Base-by-base conservation (phyloP, 441 rosid genomes). In the Rhodomyrtus psidioides region DNA sequence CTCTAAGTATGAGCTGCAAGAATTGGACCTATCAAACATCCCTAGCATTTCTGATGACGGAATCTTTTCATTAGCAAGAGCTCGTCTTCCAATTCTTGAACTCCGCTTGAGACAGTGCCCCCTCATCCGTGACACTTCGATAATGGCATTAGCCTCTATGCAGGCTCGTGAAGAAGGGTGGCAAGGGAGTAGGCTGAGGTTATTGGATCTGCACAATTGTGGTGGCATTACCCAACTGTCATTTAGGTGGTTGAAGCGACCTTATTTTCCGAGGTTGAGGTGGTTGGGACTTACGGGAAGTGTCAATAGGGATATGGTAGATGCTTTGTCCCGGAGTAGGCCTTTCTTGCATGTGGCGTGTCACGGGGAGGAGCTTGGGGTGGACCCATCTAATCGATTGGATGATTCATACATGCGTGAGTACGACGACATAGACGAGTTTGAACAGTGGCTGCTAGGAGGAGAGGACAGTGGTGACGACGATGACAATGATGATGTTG, bases 141-240 rank as follows among this genome's bases (percentile, higher is more conserved):
- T 97, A 70, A 95, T 97, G 94, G 98, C 98, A 83, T 91, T 97
- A 84, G 99, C 99, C 13, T 97, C 98, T 5, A 95, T 95, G 91
- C 93, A 90, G 91, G 94, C 93, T 26, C 90, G 92, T 57, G 93
- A 92, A 82, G 92, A 95, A 51, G 90, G 93, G 84, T 90, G 94
- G 84, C 96, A 95, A 15, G 98, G 98, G 55, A 94, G 95, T 84
- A 92, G 92, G 87, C 87, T 97, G 88, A 90, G 91, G 53, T 57
- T 95, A 89, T 88, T 97, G 91, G 99, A 97, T 90, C 94, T 95
- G 59, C 94, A 92, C 82, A 95, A 95, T 87, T 97, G 98, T 26
- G 98, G 97, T 53, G 92, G 98, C 81, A 93, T 97, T 30, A 95
- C 98, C 0, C 96, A 88, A 21, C 95, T 97, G 55, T 90, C 97